Conservation (phyloP, 2,329 filamentous ascomycete genomes). For the Phialocephala subalpina region DNA sequence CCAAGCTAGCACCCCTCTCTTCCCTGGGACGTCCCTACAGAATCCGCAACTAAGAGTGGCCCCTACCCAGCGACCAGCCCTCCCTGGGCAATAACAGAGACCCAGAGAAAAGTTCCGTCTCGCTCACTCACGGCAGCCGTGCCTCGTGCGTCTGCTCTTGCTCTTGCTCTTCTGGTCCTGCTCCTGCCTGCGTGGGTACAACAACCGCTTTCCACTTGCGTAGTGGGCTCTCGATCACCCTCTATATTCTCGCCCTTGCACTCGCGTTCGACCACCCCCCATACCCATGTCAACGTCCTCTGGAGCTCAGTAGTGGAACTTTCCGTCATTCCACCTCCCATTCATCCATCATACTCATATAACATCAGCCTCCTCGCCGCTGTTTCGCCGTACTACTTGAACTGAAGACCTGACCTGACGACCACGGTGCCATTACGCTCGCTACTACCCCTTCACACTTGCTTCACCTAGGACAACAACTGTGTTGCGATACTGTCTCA, state of each 20-base stretch:
- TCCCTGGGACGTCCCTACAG: slow-evolving; percentile 2
- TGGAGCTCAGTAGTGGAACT: slow-evolving; percentile 31
- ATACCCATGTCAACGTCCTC: slow-evolving; percentile 30
- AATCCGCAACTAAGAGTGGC: not conserved
- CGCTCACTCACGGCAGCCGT: slow-evolving; percentile 14
- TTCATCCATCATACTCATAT: slow-evolving; percentile 33
- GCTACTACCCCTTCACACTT: slow-evolving; percentile 28
- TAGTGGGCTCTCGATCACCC: slow-evolving; percentile 19
- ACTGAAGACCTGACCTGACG: not conserved
- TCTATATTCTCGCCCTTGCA: not conserved
- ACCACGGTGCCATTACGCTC: slow-evolving; percentile 31
- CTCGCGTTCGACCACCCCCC: not conserved
- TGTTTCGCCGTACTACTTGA: slow-evolving; percentile 13
- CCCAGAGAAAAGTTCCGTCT: slow-evolving; percentile 19
- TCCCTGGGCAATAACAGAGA: slow-evolving; percentile 16
- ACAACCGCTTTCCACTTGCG: slow-evolving; percentile 15
- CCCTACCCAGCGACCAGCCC: not conserved
- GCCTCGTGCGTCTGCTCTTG: not conserved
- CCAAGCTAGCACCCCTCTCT: slow-evolving; percentile 2
- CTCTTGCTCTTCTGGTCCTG: not conserved
- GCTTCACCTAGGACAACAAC: not conserved
- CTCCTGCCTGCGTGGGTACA: slow-evolving; percentile 10
- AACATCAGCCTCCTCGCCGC: slow-evolving; percentile 36
- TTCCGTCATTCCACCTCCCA: slow-evolving; percentile 33
- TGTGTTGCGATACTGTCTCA: not conserved